phyloP scores from a whole-genome alignment of 192 early-diverging fungal species.

The Gaertneriomyces semiglobifer region DNA sequence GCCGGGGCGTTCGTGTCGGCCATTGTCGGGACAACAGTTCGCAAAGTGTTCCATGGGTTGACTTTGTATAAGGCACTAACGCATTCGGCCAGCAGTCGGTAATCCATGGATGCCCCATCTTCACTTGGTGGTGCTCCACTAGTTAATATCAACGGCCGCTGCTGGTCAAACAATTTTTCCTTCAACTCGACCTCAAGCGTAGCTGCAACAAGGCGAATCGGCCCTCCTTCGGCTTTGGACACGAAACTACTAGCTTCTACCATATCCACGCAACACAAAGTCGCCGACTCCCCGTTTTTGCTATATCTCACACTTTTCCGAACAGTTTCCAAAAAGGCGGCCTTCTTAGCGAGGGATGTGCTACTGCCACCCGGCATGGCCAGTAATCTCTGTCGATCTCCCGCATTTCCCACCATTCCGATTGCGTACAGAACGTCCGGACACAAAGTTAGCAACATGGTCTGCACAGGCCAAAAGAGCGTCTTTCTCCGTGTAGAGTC shows the following conservation, averaged over 20 bases:
- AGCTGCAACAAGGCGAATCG: conserved; percentile 60
- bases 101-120: conserved; percentile 53
- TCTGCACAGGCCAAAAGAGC: conserved; percentile 84
- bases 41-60: conserved; percentile 70
- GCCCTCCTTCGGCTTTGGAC: conserved; percentile 56
- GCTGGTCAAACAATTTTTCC: conserved; percentile 59
- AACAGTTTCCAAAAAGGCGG: conserved; percentile 31
- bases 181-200: conserved; percentile 76
- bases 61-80: conserved; percentile 75
- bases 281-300: conserved; percentile 62
- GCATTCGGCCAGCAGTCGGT: conserved; percentile 69
- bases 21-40: conserved; percentile 66
- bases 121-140: conserved; percentile 7
- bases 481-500: conserved; percentile 61
- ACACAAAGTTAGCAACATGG: conserved; percentile 79
- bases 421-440: conserved; percentile 72
- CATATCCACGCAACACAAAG: conserved; percentile 71
- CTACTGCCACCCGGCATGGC: conserved; percentile 3
- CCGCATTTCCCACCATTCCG: conserved; percentile 20
- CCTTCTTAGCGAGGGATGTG: conserved; percentile 28
- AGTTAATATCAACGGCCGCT: conserved; percentile 10
- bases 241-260: conserved; percentile 71
- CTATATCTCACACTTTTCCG: conserved; percentile 26
- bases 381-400: conserved; percentile 12
- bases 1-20: conserved; percentile 66